phyloP scores from a whole-genome alignment of 768 basidiomycete species.

The Hygrophorus pudorinus region DNA sequence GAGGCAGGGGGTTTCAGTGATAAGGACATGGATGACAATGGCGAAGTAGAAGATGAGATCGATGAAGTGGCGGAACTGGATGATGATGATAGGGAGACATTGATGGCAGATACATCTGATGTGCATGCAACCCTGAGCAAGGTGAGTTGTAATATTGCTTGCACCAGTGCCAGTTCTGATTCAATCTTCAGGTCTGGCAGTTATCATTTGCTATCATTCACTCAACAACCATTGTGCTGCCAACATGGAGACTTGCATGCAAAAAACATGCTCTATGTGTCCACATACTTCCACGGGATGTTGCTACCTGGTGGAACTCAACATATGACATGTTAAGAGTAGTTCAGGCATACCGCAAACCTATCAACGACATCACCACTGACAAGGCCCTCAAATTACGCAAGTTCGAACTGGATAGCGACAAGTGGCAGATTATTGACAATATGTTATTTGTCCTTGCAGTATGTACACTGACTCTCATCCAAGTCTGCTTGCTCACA shows the following conservation, averaged over 20 bases:
- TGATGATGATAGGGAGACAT: not conserved
- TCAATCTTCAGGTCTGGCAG: constrained; percentile 12
- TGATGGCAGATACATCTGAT: not conserved
- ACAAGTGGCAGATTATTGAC: constrained; percentile 15
- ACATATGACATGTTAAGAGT: too few species aligned
- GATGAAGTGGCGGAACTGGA: too few species aligned
- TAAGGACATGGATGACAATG: too few species aligned
- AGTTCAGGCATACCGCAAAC: constrained; percentile 14
- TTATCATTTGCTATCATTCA: constrained; percentile 16
- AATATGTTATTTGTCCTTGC: constrained; percentile 15
- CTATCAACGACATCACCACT: constrained; percentile 12
- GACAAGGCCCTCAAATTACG: too few species aligned
- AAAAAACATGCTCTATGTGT: constrained; percentile 23
- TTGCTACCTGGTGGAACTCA: too few species aligned
- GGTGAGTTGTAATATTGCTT: constrained; percentile 2
- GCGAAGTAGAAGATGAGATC: too few species aligned
- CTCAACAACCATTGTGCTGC: constrained; percentile 22
- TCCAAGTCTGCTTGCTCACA: not conserved
- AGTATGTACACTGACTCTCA: constrained; percentile 12
- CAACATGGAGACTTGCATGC: constrained; percentile 16
- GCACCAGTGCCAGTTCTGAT: not conserved
- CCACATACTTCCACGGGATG: constrained; percentile 25
- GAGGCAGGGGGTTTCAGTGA: too few species aligned
- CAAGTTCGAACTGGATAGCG: constrained; percentile 7
- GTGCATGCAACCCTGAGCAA: constrained; percentile 1